Conservation (phyloP, 2,329 filamentous ascomycete species). For the Amphichorda felina region DNA sequence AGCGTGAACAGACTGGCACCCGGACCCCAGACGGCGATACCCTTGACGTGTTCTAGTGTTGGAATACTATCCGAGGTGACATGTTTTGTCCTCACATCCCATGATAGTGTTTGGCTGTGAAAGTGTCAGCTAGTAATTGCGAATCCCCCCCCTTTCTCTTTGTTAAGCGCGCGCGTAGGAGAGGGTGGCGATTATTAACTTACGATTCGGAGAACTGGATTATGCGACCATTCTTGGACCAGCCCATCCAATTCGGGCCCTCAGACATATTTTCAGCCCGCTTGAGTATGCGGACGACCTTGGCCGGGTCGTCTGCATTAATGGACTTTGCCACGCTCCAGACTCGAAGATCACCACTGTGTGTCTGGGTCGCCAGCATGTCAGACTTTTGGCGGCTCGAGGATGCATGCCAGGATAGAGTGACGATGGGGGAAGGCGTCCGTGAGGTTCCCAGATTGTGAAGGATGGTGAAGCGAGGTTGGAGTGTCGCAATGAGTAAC, state of each 20-base stretch:
- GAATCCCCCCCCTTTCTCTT: too few relatives aligned
- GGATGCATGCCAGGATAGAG: slow-evolving; percentile 88
- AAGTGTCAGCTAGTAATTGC: slow-evolving; percentile 20
- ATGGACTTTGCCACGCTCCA: slow-evolving; percentile 89
- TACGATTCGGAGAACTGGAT: slow-evolving; percentile 87
- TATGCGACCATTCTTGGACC: slow-evolving; percentile 96
- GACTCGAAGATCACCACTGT: slow-evolving; percentile 83
- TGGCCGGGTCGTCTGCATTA: slow-evolving; percentile 61
- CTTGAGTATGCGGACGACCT: slow-evolving; percentile 79
- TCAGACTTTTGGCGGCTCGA: slow-evolving; percentile 94
- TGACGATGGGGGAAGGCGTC: slow-evolving; percentile 76
- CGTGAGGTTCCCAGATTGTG: slow-evolving; percentile 82
- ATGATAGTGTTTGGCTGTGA: slow-evolving; percentile 73
- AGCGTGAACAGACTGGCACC: slow-evolving; percentile 88
- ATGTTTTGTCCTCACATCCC: slow-evolving; percentile 97
- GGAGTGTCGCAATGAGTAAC: slow-evolving; percentile 76
- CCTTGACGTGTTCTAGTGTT: slow-evolving; percentile 69
- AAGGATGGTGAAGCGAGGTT: slow-evolving; percentile 86
- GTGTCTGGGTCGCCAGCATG: slow-evolving; percentile 89
- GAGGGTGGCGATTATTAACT: slow-evolving; percentile 26
- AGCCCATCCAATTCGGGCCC: slow-evolving; percentile 90
- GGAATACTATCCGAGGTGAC: slow-evolving; percentile 84
- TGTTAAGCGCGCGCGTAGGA: slow-evolving; percentile 36
- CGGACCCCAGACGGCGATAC: slow-evolving; percentile 78
- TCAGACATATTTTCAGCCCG: slow-evolving; percentile 60